Conservation (phyloP, 192 early-diverging fungal genomes). For the Backusella westeae region DNA sequence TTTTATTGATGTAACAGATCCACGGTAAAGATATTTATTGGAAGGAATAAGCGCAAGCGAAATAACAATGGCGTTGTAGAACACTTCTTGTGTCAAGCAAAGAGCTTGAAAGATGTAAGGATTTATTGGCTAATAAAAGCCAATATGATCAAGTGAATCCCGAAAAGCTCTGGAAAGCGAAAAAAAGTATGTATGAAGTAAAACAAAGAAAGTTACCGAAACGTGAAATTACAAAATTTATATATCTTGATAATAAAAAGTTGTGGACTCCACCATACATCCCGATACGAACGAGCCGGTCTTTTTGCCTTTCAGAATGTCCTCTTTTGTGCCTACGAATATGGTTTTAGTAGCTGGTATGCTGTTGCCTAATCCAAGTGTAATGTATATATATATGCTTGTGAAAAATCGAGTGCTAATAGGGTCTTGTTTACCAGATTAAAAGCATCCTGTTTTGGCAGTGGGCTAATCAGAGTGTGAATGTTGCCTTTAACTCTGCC, state of each 20-base stretch:
- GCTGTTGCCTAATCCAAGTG: slow-evolving; percentile 78
- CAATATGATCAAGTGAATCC: slow-evolving; percentile 37
- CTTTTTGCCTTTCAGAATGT: slow-evolving; percentile 81
- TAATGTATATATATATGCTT: slow-evolving; percentile 14
- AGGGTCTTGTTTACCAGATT: slow-evolving; percentile 21
- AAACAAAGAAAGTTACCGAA: neutral
- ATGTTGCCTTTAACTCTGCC: slow-evolving; percentile 82
- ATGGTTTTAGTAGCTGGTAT: slow-evolving; percentile 79
- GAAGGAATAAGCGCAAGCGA: neutral
- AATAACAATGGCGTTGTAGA: slow-evolving; percentile 18
- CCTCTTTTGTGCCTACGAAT: slow-evolving; percentile 83
- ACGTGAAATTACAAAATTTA: neutral
- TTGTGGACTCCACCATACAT: slow-evolving; percentile 76
- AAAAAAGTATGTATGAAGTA: slow-evolving; percentile 50
- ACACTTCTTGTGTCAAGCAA: slow-evolving; percentile 62
- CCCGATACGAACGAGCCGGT: slow-evolving; percentile 80
- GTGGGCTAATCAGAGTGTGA: slow-evolving; percentile 81
- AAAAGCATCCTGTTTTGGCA: slow-evolving; percentile 71
- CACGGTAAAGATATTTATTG: slow-evolving; percentile 35
- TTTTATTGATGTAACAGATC: slow-evolving; percentile 74
- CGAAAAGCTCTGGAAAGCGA: slow-evolving; percentile 69
- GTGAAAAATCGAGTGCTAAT: neutral
- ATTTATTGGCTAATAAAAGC: slow-evolving; percentile 54
- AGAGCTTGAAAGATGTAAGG: slow-evolving; percentile 59
- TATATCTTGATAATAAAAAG: slow-evolving; percentile 18